Percentiles rank a stretch among this genome's conserved stretches.
Evolutionary conservation across 2,329 filamentous ascomycete genomes (phyloP).

Genomic region (Metarhizium guizhouense): DNA sequence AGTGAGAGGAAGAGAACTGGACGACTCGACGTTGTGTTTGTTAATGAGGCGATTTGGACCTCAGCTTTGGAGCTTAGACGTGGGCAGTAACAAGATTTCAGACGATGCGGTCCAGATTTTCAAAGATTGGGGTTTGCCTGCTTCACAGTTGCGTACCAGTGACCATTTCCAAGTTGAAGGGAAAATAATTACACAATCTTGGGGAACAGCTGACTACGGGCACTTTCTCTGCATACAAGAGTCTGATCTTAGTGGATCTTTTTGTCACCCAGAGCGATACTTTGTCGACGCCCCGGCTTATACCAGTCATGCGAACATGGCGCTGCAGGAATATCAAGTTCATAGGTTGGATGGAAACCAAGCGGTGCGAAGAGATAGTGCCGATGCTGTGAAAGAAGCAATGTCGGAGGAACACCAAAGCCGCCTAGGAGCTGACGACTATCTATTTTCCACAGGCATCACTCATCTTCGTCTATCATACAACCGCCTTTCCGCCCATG

Average conservation of each 20-base stretch:
- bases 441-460: constrained; percentile 21
- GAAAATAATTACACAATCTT: constrained; percentile 20
- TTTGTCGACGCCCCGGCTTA: constrained; percentile 37
- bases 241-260: constrained; percentile 34
- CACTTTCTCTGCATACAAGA: constrained; percentile 37
- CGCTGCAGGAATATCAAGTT: background rate
- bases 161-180: constrained; percentile 37
- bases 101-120: constrained; percentile 30
- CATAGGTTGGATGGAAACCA: constrained; percentile 2
- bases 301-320: constrained; percentile 1
- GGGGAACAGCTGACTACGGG: constrained; percentile 27
- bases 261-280: constrained; percentile 37
- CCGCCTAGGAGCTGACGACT: constrained; percentile 8
- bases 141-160: constrained; percentile 23
- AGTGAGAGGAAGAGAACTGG: constrained; percentile 35
- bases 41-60: constrained; percentile 21
- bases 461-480: constrained; percentile 47
- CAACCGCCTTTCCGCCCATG: constrained; percentile 36
- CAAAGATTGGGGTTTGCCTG: constrained; percentile 22
- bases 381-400: constrained; percentile 14
- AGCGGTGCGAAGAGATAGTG: constrained; percentile 17
- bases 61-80: constrained; percentile 49
- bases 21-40: constrained; percentile 25
- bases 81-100: constrained; percentile 42
- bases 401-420: constrained; percentile 12